Conservation (phyloP, 1,284 basidiomycete genomes). For the Gymnopus androsaceus region DNA sequence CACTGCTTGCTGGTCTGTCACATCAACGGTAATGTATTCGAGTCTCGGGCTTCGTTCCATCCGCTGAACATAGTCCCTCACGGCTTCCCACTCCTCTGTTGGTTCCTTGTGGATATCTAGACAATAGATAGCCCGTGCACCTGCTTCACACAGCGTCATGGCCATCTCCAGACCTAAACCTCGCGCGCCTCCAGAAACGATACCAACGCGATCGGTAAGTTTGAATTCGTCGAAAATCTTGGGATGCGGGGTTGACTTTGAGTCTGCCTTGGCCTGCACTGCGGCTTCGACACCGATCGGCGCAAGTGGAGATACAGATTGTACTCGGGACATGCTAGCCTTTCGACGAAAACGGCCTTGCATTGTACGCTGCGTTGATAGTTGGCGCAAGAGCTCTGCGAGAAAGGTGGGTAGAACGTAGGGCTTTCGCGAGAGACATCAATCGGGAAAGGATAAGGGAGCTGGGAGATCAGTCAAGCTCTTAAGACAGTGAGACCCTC, state of each 20-base stretch:
- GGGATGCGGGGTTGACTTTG: conserved; percentile 31
- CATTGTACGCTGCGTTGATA: too few species aligned
- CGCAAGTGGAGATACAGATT: conserved; percentile 55
- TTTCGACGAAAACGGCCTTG: too few species aligned
- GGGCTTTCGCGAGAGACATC: background rate
- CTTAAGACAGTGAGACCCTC: background rate
- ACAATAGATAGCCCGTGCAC: conserved; percentile 76
- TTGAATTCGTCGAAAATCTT: conserved; percentile 76
- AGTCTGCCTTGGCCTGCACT: conserved; percentile 41
- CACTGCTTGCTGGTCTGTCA: conserved; percentile 42
- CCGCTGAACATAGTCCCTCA: conserved; percentile 52
- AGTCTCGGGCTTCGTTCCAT: conserved; percentile 34
- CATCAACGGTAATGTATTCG: background rate
- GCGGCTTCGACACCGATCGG: conserved; percentile 67
- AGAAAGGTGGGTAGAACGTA: background rate
- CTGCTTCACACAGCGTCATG: conserved; percentile 74
- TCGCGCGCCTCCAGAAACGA: conserved; percentile 79
- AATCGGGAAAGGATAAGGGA: background rate
- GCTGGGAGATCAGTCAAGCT: background rate
- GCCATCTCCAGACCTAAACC: conserved; percentile 86
- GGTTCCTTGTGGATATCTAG: conserved; percentile 71
- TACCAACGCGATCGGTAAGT: conserved; percentile 70
- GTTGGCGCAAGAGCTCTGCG: too few species aligned
- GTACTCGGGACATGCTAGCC: too few species aligned
- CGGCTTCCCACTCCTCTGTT: conserved; percentile 65